phyloP scores from a whole-genome alignment of 2,329 filamentous ascomycete species.

The Zymoseptoria ardabiliae region DNA sequence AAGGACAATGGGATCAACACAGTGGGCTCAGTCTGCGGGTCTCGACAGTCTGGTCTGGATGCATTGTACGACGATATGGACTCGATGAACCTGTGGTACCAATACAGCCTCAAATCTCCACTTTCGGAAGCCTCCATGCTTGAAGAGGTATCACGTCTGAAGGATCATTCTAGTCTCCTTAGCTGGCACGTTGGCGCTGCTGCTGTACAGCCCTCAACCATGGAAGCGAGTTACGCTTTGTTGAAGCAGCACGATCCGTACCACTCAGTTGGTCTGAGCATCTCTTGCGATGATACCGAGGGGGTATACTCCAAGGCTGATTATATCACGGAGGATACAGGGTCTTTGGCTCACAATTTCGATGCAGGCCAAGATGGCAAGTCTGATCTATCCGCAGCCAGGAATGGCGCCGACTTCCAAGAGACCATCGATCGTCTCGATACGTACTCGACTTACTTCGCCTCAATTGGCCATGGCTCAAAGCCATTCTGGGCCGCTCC shows the following conservation, averaged over 20 bases:
- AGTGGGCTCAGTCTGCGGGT: constrained; percentile 39
- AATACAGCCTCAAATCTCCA: constrained; percentile 41
- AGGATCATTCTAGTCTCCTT: constrained; percentile 32
- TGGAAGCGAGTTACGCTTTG: constrained; percentile 33
- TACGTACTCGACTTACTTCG: constrained; percentile 34
- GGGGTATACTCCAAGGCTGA: constrained; percentile 40
- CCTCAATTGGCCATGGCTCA: constrained; percentile 29
- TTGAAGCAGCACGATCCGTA: constrained; percentile 51
- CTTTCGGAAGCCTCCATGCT: constrained; percentile 36
- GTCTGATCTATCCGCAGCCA: background rate
- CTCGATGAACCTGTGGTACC: constrained; percentile 37
- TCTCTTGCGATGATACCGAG: constrained; percentile 45
- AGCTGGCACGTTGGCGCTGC: constrained; percentile 47
- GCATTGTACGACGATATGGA: constrained; percentile 39
- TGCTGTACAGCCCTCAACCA: constrained; percentile 47
- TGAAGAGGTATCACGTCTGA: constrained; percentile 32
- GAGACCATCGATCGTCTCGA: constrained; percentile 46
- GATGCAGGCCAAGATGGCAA: background rate
- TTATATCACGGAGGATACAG: constrained; percentile 54
- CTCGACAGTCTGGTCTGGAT: constrained; percentile 33
- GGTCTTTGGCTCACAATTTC: constrained; percentile 30
- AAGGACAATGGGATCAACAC: constrained; percentile 42
- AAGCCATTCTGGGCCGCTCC: constrained; percentile 46
- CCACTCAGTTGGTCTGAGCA: constrained; percentile 52
- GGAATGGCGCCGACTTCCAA: constrained; percentile 26